These are phyloP conservation scores for Pichia inconspicua DNA, from an alignment of 1,139 yeast species.

Conservation along the genomic window DNA sequence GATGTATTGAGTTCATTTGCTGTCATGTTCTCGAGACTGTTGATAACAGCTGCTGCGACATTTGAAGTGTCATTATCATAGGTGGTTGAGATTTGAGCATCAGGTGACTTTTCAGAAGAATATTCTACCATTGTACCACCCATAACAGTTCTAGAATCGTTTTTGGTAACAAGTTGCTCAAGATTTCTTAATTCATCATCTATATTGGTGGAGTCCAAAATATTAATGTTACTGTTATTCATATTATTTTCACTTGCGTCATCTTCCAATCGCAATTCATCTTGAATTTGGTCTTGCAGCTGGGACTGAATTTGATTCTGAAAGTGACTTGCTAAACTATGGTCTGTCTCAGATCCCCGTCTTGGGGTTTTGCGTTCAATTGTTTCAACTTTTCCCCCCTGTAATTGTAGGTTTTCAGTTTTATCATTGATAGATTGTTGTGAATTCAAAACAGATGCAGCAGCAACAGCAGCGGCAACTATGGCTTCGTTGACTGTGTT, in stretches of 20 bases:
- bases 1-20: background rate
- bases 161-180: slow-evolving; percentile 10
- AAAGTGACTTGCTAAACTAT: slow-evolving; percentile 6
- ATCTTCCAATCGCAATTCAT: slow-evolving; percentile 1
- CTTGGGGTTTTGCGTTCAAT: background rate
- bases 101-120: background rate
- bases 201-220: slow-evolving; percentile 13
- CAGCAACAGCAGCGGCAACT: background rate
- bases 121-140: slow-evolving; percentile 4
- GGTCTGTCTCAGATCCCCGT: too few species aligned
- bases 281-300: slow-evolving; percentile 8
- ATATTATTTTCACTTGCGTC: background rate
- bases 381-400: background rate
- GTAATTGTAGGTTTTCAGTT: background rate
- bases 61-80: background rate
- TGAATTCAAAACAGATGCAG: background rate
- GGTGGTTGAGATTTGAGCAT: background rate
- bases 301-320: slow-evolving; percentile 12
- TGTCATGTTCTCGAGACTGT: background rate
- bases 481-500: background rate
- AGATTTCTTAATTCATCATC: slow-evolving; percentile 14
- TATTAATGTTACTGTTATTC: background rate
- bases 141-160: slow-evolving; percentile 5
- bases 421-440: background rate
- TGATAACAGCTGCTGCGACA: background rate